Percentiles rank a stretch among this genome's conserved stretches.
Conservation (phyloP, 177 flowering plant genomes). For the Tripterygium wilfordii region DNA sequence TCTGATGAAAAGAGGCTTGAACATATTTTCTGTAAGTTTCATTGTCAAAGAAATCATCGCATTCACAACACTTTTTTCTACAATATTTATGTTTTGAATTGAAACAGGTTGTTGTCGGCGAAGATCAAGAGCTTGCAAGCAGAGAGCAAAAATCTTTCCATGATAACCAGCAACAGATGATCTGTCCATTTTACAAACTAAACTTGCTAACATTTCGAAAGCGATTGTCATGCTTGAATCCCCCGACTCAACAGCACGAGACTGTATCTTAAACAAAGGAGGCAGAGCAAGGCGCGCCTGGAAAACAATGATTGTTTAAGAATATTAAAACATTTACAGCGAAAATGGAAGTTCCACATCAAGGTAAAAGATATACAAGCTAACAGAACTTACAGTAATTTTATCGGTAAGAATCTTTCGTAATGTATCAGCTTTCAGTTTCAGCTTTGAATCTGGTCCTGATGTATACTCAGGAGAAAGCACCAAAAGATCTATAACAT, state of each 20-base stretch:
- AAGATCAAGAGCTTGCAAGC: conserved; percentile 82
- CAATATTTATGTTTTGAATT: conserved; percentile 42
- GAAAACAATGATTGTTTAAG: neutral
- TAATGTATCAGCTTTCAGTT: conserved; percentile 53
- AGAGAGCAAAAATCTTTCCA: conserved; percentile 60
- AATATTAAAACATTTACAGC: neutral
- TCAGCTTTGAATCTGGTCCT: conserved; percentile 48
- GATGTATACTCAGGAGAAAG: conserved; percentile 44
- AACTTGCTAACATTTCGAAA: conserved; percentile 60
- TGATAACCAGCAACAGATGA: conserved; percentile 49
- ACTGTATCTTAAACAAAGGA: conserved; percentile 50
- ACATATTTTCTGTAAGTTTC: conserved; percentile 87
- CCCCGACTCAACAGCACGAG: conserved; percentile 52
- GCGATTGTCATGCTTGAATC: conserved; percentile 51
- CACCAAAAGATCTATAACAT: conserved; percentile 59
- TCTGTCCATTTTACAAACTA: conserved; percentile 60
- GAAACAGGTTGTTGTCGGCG: conserved; percentile 62
- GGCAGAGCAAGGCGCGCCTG: conserved; percentile 78
- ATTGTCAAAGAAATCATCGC: conserved; percentile 59
- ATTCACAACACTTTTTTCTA: conserved; percentile 57
- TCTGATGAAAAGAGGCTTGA: conserved; percentile 75
- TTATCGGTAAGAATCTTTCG: conserved; percentile 58
- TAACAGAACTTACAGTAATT: conserved; percentile 53
- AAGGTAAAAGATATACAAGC: neutral
- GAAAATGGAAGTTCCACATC: neutral